Evolutionary conservation across 208 protist genomes (phyloP).

Genomic region (Trypanosoma lewisi): DNA sequence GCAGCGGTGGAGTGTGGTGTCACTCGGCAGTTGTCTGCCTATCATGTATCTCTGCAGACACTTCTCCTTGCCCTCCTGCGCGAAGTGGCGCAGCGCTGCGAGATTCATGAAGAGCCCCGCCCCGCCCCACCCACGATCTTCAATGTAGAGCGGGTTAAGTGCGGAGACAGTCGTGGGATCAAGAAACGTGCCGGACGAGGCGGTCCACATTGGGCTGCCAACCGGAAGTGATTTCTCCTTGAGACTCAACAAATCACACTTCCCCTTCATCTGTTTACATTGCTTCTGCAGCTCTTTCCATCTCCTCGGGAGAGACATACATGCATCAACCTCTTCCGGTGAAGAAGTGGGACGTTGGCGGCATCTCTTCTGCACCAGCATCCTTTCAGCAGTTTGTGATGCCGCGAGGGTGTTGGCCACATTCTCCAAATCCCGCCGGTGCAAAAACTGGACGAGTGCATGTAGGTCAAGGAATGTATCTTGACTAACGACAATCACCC

Average conservation of each 20-base stretch:
- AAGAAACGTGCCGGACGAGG: not conserved
- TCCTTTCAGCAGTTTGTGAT: not conserved
- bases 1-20: slow-evolving; percentile 22
- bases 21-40: slow-evolving; percentile 6
- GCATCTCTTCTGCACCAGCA: not conserved
- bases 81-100: slow-evolving; percentile 11
- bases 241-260: not conserved
- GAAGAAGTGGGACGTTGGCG: not conserved
- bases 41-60: slow-evolving; percentile 20
- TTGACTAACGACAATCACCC: slow-evolving; percentile 25
- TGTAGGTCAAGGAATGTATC: slow-evolving; percentile 29
- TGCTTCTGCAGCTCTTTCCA: not conserved
- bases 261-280: not conserved
- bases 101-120: slow-evolving; percentile 28
- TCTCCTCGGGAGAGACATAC: not conserved
- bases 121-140: slow-evolving; percentile 27
- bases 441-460: slow-evolving; percentile 14
- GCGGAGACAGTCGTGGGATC: not conserved
- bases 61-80: not conserved
- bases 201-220: slow-evolving; percentile 5
- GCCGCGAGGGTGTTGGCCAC: not conserved
- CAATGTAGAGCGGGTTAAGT: slow-evolving; percentile 16
- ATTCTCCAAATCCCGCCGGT: slow-evolving; percentile 6
- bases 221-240: not conserved
- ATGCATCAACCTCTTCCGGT: not conserved